A percentile compares a stretch with the other conserved stretches of the same genome.
Conservation (phyloP, 148 eudicot species). For the Camellia sinensis region DNA sequence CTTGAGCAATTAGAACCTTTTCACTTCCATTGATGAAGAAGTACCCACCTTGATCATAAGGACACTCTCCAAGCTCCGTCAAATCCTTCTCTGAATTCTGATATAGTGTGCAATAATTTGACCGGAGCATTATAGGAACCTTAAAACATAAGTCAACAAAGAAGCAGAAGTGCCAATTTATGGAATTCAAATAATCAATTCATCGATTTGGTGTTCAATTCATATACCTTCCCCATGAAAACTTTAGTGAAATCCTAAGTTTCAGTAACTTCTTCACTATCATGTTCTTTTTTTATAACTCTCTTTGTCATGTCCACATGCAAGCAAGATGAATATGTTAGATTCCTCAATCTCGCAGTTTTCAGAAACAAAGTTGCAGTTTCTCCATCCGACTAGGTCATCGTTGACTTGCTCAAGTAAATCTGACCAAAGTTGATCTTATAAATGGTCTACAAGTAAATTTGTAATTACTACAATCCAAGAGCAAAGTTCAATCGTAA, state of each 20-base stretch:
- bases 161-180: not conserved
- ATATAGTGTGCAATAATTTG: too few species aligned
- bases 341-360: constrained; percentile 87
- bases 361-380: constrained; percentile 92
- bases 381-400: constrained; percentile 98
- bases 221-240: constrained; percentile 79
- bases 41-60: too few species aligned
- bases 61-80: too few species aligned
- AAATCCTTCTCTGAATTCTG: too few species aligned
- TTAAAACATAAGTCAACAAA: too few species aligned
- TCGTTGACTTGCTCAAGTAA: constrained; percentile 87
- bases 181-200: not conserved
- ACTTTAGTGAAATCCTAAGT: constrained; percentile 89
- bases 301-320: constrained; percentile 82
- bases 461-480: constrained; percentile 4
- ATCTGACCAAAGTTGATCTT: constrained; percentile 91
- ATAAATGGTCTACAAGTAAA: too few species aligned
- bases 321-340: constrained; percentile 89
- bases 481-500: not conserved
- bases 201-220: not conserved
- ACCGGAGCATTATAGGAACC: too few species aligned
- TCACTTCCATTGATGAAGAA: too few species aligned
- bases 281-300: constrained; percentile 86
- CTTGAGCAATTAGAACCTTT: too few species aligned
- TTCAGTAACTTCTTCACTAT: constrained; percentile 88